Evolutionary conservation across 202 grass and related monocot genomes (phyloP).

Genomic region (Dendrocalamus latiflorus): DNA sequence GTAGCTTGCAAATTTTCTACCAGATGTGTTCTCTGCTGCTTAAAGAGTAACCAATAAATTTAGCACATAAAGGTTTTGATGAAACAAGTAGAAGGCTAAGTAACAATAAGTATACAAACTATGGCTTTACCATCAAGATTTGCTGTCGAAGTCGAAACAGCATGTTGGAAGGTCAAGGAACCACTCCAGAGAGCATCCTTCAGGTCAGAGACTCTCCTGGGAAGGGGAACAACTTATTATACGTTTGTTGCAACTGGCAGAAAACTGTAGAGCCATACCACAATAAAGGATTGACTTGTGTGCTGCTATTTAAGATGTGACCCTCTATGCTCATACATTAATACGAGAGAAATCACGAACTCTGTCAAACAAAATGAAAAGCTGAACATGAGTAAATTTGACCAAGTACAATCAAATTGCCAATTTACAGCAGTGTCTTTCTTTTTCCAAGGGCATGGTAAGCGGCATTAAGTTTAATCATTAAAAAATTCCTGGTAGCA

Average conservation of each 20-base stretch:
- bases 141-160: slow-evolving; percentile 50
- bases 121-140: slow-evolving; percentile 46
- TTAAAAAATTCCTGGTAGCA: background rate
- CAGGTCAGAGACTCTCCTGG: slow-evolving; percentile 30
- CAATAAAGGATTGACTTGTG: background rate
- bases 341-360: background rate
- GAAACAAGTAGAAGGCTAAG: background rate
- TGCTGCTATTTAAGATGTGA: background rate
- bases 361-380: background rate
- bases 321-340: background rate
- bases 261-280: background rate
- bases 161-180: slow-evolving; percentile 40
- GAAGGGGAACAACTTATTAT: background rate
- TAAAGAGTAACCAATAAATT: slow-evolving; percentile 4
- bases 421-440: background rate
- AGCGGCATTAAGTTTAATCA: background rate
- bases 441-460: background rate
- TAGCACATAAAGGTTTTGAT: background rate
- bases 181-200: slow-evolving; percentile 46
- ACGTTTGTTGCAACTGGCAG: background rate
- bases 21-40: slow-evolving; percentile 35
- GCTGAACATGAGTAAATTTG: background rate
- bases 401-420: background rate
- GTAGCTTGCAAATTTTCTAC: slow-evolving; percentile 53
- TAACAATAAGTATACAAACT: slow-evolving; percentile 1